Evolutionary conservation across 108 stramenopile species (phyloP), one percentile per base, ranked within the genome.

Genomic region (Cylindrotheca fusiformis): DNA sequence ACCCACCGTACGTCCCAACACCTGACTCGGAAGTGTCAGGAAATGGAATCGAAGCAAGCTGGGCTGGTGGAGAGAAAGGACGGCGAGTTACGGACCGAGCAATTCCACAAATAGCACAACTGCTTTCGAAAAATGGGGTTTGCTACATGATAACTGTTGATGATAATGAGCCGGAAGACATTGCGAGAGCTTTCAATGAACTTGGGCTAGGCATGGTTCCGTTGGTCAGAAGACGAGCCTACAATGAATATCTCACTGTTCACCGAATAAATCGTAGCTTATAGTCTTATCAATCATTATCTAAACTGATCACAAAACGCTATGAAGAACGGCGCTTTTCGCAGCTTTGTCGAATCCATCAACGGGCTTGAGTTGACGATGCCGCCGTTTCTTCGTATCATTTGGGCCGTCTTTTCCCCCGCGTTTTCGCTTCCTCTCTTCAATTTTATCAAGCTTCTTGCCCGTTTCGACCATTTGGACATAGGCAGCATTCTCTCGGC

Each of bases 1-100:
- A 97, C 69, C 96, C 96, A 26, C 96, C 96, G 6, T 97, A 97
- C 54, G 96, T 97, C 47, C 92, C 94, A 26, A 97, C 96, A 10
- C 84, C 87, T 0, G 78, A 90, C 36, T 82, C 78, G 0, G 96
- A 97, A 74, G 89, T 97, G 5, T 79, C 75, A 14, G 78, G 80
- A 2, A 58, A 69, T 32, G 94, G 86, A 10, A 97, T 97, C 49
- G 88, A 88, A 56, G 94, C 88, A 21, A 78, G 82, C 36, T 97
- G 96, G 96, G 96, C 96, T 6, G 96, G 96, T 14, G 95, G 95
- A 0, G 54, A 47, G 31, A 62, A 83, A 54, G 92, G 95, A n/a
- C 74, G 90, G 27, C 57, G 73, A n/a, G 91, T 93, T 21, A 60
- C 89, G 31, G 89, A 95, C 74, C 76, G 87, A 41, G 89, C 89